phyloP scores from a whole-genome alignment of 2,329 filamentous ascomycete species.

The Colletotrichum caudatum region DNA sequence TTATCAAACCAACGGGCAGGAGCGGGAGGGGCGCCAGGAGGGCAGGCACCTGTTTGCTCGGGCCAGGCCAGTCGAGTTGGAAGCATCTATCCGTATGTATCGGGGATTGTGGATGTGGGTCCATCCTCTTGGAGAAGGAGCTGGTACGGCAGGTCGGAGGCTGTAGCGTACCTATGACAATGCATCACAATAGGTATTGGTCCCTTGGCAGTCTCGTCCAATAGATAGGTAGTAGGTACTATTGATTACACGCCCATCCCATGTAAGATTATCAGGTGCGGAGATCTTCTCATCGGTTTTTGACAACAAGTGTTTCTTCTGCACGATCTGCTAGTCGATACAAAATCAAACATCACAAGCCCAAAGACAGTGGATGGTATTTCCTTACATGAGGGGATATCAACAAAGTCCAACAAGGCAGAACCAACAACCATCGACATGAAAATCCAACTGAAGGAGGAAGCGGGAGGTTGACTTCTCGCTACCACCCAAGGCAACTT shows the following conservation, averaged over 20 bases:
- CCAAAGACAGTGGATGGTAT: conserved; percentile 27
- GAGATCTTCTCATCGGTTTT: neutral
- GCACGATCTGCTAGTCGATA: conserved; percentile 9
- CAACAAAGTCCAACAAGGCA: conserved; percentile 27
- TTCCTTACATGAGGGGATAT: conserved; percentile 37
- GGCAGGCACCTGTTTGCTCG: neutral
- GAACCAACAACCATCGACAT: conserved; percentile 10
- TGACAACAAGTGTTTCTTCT: conserved; percentile 16
- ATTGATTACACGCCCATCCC: neutral
- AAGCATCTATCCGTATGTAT: too few relatives aligned
- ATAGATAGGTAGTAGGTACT: neutral
- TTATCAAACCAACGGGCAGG: conserved; percentile 16
- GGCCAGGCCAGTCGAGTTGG: neutral
- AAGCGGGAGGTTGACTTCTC: neutral
- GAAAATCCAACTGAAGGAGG: neutral
- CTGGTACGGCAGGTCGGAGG: conserved; percentile 10
- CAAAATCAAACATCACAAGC: neutral
- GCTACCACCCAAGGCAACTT: neutral
- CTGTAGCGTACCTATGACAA: conserved; percentile 11
- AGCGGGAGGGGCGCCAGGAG: neutral
- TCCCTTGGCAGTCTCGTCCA: conserved; percentile 6
- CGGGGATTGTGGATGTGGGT: conserved; percentile 10
- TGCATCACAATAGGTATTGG: conserved; percentile 1
- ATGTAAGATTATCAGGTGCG: neutral
- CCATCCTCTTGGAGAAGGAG: conserved; percentile 3